Evolutionary conservation across 108 stramenopile species (phyloP).

Genomic region (Cyclotella kingstonii): DNA sequence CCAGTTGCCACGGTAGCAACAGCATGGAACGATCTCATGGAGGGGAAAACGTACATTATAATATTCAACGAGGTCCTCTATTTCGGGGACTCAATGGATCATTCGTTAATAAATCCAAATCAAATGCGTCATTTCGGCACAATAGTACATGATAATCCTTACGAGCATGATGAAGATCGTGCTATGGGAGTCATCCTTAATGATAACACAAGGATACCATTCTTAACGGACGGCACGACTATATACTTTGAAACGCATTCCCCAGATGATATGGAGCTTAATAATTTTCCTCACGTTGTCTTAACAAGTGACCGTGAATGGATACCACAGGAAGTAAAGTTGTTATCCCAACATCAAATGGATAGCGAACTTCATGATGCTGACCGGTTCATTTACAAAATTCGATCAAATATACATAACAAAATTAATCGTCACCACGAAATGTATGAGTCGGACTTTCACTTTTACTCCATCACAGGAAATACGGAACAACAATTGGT

Average conservation of each 20-base stretch:
- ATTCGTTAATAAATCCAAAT: constrained; percentile 28
- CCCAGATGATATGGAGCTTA: constrained; percentile 2
- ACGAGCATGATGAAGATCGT: not conserved
- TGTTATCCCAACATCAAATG: not conserved
- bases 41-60: constrained; percentile 6
- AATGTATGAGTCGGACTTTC: too few relatives aligned
- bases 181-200: constrained; percentile 14
- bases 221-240: not conserved
- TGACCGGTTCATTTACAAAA: too few relatives aligned
- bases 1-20: not conserved
- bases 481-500: not conserved
- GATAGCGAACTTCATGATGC: not conserved
- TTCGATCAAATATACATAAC: too few relatives aligned
- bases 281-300: not conserved
- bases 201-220: not conserved
- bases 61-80: constrained; percentile 17
- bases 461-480: not conserved
- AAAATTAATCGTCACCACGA: too few relatives aligned
- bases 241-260: constrained; percentile 5
- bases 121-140: constrained; percentile 12
- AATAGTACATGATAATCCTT: constrained; percentile 9
- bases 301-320: not conserved
- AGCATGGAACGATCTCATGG: not conserved
- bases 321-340: not conserved
- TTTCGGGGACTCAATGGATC: constrained; percentile 7